Evolutionary conservation across 2,329 filamentous ascomycete genomes (phyloP).

Genomic region (Bertia moriformis): DNA sequence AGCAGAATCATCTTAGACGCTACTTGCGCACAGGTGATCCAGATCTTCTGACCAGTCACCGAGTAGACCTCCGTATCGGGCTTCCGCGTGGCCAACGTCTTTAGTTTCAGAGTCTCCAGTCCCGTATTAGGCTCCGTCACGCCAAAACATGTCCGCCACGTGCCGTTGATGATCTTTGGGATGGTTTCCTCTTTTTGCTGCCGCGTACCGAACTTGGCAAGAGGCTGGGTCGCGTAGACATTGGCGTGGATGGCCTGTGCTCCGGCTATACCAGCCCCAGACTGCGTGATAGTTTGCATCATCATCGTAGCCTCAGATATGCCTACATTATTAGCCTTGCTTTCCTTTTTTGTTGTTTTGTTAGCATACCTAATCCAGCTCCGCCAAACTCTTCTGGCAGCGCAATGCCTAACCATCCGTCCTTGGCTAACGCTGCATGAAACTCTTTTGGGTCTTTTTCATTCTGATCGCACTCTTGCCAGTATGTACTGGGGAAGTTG

Average conservation of each 20-base stretch:
- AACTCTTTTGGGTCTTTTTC: conserved; percentile 23
- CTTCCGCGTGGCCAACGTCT: conserved; percentile 42
- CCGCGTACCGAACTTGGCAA: conserved; percentile 57
- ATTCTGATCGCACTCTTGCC: conserved; percentile 19
- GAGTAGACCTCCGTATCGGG: conserved; percentile 42
- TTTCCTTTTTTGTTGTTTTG: too few relatives aligned
- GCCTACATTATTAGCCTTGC: too few relatives aligned
- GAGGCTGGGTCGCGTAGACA: conserved; percentile 62
- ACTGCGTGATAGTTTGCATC: conserved; percentile 70
- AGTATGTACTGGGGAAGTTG: conserved; percentile 24
- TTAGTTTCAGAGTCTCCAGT: conserved; percentile 60
- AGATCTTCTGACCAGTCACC: conserved; percentile 71
- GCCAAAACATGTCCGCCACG: conserved; percentile 64
- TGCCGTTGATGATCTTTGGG: conserved; percentile 56
- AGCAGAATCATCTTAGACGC: conserved; percentile 73
- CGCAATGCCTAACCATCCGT: conserved; percentile 28
- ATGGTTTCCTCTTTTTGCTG: conserved; percentile 51
- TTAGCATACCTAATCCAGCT: conserved; percentile 21
- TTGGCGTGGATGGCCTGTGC: conserved; percentile 50
- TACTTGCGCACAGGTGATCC: conserved; percentile 76
- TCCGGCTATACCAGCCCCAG: conserved; percentile 65
- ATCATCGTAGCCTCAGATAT: conserved; percentile 45
- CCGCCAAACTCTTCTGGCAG: conserved; percentile 25
- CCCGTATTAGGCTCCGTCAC: conserved; percentile 76
- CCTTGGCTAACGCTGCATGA: conserved; percentile 19